Conservation (phyloP, 2,329 filamentous ascomycete genomes). For the Bipolaris cookei region DNA sequence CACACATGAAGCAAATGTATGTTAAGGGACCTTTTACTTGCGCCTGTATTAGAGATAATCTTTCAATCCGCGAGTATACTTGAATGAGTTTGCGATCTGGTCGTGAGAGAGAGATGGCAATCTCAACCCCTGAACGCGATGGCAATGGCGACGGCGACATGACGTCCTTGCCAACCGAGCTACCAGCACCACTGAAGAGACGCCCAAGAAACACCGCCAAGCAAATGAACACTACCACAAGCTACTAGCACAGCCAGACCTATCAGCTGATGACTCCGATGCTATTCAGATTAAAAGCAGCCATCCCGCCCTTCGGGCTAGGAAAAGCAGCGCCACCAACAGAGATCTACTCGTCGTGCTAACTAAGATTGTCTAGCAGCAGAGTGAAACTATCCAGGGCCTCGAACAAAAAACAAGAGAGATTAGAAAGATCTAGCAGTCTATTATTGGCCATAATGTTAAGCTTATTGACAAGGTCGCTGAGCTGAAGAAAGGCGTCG, state of each 20-base stretch:
- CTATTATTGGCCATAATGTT: constrained; percentile 12
- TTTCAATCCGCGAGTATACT: no score
- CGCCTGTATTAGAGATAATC: no score
- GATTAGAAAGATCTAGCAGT: no score
- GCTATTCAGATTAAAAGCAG: constrained; percentile 13
- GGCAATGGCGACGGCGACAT: constrained; percentile 1
- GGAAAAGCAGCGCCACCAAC: constrained; percentile 13
- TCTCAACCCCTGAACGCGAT: constrained; percentile 5
- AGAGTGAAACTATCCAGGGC: constrained; percentile 12
- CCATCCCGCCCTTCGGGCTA: constrained; percentile 8
- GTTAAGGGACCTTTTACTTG: no score
- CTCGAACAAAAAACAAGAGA: constrained; percentile 14
- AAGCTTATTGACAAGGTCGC: constrained; percentile 15
- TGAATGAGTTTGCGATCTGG: constrained; percentile 1
- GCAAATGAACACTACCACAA: constrained; percentile 9
- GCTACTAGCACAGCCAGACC: constrained; percentile 9
- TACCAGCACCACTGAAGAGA: constrained; percentile 8
- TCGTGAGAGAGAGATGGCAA: constrained; percentile 1
- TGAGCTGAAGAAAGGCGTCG: constrained; percentile 14
- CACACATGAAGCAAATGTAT: no score
- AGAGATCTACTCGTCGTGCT: constrained; percentile 13
- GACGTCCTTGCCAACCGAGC: constrained; percentile 4
- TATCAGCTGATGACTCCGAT: constrained; percentile 13
- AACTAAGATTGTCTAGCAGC: constrained; percentile 13
- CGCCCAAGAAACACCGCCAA: constrained; percentile 7